Evolutionary conservation across 345 rosid species (phyloP).

Genomic region (Stellera chamaejasme): DNA sequence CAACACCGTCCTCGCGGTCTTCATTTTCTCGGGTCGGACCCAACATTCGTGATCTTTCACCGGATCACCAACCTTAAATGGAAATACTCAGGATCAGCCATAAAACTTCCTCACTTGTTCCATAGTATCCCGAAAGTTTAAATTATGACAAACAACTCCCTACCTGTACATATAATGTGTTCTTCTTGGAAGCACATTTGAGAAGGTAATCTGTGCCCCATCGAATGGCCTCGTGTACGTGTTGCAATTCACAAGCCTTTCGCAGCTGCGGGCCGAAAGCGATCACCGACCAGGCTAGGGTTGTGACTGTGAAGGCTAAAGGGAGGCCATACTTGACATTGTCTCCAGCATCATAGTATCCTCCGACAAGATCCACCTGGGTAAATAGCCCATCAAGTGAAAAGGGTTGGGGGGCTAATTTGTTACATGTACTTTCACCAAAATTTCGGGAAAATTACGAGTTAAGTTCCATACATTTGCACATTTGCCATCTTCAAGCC

Average conservation of each 20-base stretch:
- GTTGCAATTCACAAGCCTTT: constrained; percentile 36
- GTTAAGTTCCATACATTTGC: constrained; percentile 28
- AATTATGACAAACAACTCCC: background rate
- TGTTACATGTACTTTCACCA: background rate
- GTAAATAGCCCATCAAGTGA: constrained; percentile 6
- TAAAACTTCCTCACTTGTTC: no score
- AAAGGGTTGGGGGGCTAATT: background rate
- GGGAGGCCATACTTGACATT: constrained; percentile 80
- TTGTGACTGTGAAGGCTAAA: constrained; percentile 76
- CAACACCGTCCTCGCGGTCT: constrained; percentile 60
- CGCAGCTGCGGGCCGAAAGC: constrained; percentile 36
- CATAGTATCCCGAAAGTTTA: background rate
- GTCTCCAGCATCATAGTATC: constrained; percentile 85
- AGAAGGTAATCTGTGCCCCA: constrained; percentile 89
- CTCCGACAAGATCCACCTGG: constrained; percentile 53
- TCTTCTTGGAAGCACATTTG: constrained; percentile 33
- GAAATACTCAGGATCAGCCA: background rate
- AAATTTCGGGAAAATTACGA: constrained; percentile 3
- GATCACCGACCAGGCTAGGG: constrained; percentile 55
- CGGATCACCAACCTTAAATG: constrained; percentile 67
- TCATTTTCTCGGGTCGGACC: constrained; percentile 76
- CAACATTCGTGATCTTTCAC: constrained; percentile 70
- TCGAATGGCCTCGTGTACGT: constrained; percentile 36
- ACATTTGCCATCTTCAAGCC: constrained; percentile 66
- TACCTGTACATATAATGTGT: constrained; percentile 64